Evolutionary conservation across 495 filamentous ascomycete genomes (phyloP).

Genomic region (Hypoxylon intermedium): DNA sequence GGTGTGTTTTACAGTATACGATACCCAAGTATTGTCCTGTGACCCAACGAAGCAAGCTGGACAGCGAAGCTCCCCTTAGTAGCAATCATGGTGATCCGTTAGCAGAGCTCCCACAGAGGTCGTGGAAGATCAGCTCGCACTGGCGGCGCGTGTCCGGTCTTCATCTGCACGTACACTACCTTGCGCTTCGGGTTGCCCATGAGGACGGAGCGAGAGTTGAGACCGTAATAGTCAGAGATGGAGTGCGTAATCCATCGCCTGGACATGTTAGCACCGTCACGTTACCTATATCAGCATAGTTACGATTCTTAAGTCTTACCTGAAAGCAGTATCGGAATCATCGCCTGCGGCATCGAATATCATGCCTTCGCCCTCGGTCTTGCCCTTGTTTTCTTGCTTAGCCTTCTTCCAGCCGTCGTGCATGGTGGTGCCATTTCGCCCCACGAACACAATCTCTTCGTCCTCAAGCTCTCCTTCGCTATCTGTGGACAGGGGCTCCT

Average conservation of each 20-base stretch:
- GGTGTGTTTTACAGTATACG: background rate
- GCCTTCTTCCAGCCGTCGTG: constrained; percentile 1
- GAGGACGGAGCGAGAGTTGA: constrained; percentile 83
- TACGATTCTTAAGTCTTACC: constrained; percentile 59
- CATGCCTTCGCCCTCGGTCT: constrained; percentile 70
- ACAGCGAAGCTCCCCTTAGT: background rate
- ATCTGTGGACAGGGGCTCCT: constrained; percentile 54
- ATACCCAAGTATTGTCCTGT: constrained; percentile 1
- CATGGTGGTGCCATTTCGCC: background rate
- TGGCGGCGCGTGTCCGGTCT: constrained; percentile 35
- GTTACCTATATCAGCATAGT: constrained; percentile 27
- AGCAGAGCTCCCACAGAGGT: constrained; percentile 69
- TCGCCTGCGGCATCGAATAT: constrained; percentile 78
- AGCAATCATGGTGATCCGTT: constrained; percentile 9
- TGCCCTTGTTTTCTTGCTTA: constrained; percentile 53
- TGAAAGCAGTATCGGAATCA: constrained; percentile 79
- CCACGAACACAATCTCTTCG: constrained; percentile 91
- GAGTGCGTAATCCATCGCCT: constrained; percentile 94
- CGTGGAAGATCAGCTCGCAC: constrained; percentile 56
- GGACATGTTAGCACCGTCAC: constrained; percentile 25
- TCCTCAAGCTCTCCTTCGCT: constrained; percentile 67
- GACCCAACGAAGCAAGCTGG: background rate
- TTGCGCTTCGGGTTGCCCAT: constrained; percentile 76
- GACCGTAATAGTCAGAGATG: constrained; percentile 90
- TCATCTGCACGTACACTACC: constrained; percentile 80